Conservation (phyloP, 1,284 basidiomycete genomes). For the Tilletia indica region DNA sequence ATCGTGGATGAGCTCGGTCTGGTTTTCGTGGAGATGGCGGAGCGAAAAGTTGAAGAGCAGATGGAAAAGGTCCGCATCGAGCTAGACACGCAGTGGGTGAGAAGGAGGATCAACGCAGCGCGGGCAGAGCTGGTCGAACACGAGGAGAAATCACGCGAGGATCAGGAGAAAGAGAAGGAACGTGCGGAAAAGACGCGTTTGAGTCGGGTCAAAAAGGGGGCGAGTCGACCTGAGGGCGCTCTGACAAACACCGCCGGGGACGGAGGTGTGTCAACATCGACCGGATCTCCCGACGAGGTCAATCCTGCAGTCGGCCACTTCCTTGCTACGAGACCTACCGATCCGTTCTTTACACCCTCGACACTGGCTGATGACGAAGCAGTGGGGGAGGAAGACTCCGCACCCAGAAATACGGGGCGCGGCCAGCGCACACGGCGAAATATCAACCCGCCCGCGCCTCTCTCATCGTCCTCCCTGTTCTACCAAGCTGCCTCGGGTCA, state of each 20-base stretch:
- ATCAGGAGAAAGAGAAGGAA: constrained; percentile 35
- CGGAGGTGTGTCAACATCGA: constrained; percentile 27
- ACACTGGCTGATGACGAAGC: neutral
- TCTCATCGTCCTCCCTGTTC: constrained; percentile 70
- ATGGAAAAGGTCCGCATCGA: constrained; percentile 43
- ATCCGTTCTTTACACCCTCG: neutral
- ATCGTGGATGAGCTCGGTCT: constrained; percentile 74
- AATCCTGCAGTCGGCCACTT: constrained; percentile 14
- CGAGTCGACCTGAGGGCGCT: neutral
- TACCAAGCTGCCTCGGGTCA: constrained; percentile 92
- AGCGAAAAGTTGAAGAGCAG: constrained; percentile 45
- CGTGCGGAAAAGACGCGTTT: neutral
- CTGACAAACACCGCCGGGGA: constrained; percentile 28
- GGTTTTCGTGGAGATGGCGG: constrained; percentile 75
- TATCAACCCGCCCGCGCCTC: constrained; percentile 50
- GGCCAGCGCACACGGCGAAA: constrained; percentile 30
- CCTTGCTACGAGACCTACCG: neutral
- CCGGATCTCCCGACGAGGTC: constrained; percentile 19
- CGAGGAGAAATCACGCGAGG: constrained; percentile 24
- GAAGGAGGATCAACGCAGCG: neutral
- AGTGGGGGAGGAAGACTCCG: neutral
- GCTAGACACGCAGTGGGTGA: constrained; percentile 38
- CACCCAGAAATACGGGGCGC: neutral
- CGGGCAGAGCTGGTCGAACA: neutral
- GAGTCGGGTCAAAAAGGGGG: neutral